Base-by-base conservation (phyloP, 2,329 filamentous ascomycete genomes). In the Cryphonectria naterciae region DNA sequence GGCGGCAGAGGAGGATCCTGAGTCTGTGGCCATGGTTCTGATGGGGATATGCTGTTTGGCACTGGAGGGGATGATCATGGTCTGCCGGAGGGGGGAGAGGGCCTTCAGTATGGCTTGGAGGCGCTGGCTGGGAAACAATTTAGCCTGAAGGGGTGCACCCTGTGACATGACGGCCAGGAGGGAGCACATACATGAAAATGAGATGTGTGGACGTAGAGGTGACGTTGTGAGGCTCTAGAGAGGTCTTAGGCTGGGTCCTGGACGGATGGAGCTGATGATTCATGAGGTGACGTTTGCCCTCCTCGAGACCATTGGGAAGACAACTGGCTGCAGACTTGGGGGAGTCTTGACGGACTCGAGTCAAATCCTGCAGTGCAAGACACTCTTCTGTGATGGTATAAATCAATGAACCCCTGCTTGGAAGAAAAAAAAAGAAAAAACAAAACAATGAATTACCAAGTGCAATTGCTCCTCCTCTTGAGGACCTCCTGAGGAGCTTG, bases 1-100 rank as follows among this genome's bases (percentile, higher is more conserved):
- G 58, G 87, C 85, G 0, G 83, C 76, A 65, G 67, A 67, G 0
- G 54, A 54, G 52, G 77, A 19, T 7, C 22, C 35, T 25, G 68
- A 49, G 22, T 15, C 60, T 39, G 71, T 62, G 41, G 76, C 69
- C 76, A 79, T 80, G 52, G 73, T 74, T 2, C 68, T 58, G 62
- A 72, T 56, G n/a, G 69, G 73, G 73, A n/a, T 75, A 73, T 60
- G 52, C 13, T 41, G 64, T 25, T 17, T 69, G 32, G 67, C 52
- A 46, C 25, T 66, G 43, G 46, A 37, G 32, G 70, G 65, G 11
- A 49, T 32, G 54, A 32, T 65, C 28, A 65, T 60, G n/a, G n/a
- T 64, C 35, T 63, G 39, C 28, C 10, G 28, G 37, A 67, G 39
- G 11, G 67, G 58, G n/a, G 63, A 67, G 41, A 69, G 46, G 62